A percentile compares a stretch with the other conserved stretches of the same genome.
These are phyloP conservation scores for Xylaria telfairii DNA, from an alignment of 495 filamentous ascomycete species.

Conservation along the genomic window DNA sequence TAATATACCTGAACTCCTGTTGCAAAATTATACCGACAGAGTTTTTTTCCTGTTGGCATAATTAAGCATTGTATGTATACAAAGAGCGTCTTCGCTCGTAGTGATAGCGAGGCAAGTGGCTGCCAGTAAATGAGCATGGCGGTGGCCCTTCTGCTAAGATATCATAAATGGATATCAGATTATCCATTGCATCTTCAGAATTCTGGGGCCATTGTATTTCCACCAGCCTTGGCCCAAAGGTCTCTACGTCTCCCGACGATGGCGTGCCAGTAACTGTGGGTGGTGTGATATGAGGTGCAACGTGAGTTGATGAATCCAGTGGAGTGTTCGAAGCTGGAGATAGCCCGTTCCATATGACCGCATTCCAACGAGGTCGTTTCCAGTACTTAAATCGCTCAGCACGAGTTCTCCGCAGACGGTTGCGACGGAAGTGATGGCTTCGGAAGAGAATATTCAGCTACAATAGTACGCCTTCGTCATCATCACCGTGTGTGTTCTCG, in stretches of 20 bases:
- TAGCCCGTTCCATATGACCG: conserved; percentile 30
- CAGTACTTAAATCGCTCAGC: conserved; percentile 34
- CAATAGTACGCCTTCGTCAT: conserved; percentile 51
- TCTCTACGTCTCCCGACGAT: conserved; percentile 26
- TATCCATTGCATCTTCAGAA: conserved; percentile 33
- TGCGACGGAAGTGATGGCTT: conserved; percentile 29
- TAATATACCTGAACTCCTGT: conserved; percentile 12
- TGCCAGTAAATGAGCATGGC: neutral
- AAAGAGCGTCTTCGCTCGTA: neutral
- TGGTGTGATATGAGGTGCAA: conserved; percentile 28
- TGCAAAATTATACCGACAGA: neutral
- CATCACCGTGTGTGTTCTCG: conserved; percentile 46
- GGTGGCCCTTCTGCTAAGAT: conserved; percentile 35
- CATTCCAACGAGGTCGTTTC: conserved; percentile 35
- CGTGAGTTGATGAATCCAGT: conserved; percentile 26
- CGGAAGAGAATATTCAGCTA: conserved; percentile 30
- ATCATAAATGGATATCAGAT: conserved; percentile 35
- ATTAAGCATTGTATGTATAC: conserved; percentile 6
- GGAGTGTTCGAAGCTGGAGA: conserved; percentile 23
- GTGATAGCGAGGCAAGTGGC: neutral
- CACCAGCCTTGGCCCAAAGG: conserved; percentile 31
- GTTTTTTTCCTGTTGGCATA: neutral
- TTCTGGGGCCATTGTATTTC: conserved; percentile 26
- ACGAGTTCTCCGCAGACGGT: conserved; percentile 31
- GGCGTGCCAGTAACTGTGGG: conserved; percentile 19